Evolutionary conservation across 306 rosid species (phyloP).

Genomic region (Lagenaria siceraria): DNA sequence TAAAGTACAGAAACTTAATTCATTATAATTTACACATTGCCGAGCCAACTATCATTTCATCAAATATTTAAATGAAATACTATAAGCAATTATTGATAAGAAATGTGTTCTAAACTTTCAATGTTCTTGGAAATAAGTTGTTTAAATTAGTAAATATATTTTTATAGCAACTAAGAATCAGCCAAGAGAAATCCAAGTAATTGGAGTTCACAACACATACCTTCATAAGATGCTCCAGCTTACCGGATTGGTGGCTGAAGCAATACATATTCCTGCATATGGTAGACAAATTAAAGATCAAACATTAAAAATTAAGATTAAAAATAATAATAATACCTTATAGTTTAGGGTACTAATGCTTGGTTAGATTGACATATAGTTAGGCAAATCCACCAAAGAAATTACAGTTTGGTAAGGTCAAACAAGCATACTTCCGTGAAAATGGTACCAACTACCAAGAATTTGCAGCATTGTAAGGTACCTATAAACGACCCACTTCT

Average conservation of each 20-base stretch:
- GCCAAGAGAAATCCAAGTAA: not conserved
- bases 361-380: not conserved
- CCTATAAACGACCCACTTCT: not conserved
- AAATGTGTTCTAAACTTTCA: not conserved
- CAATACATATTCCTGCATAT: constrained; percentile 81
- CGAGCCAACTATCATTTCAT: not conserved
- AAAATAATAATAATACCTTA: not conserved
- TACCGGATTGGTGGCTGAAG: constrained; percentile 94
- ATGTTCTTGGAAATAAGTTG: not conserved
- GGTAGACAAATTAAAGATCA: constrained; percentile 7
- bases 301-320: not conserved
- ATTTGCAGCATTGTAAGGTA: not conserved
- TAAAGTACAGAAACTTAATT: not conserved
- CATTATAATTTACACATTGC: not conserved
- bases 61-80: not conserved
- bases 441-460: not conserved
- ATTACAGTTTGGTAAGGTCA: not conserved
- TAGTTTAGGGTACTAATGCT: not conserved
- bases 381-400: not conserved
- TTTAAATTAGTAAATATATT: not conserved
- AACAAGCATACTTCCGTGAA: not conserved
- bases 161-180: not conserved
- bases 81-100: not conserved
- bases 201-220: constrained; percentile 24
- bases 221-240: constrained; percentile 97